phyloP scores from a whole-genome alignment of 371 early-diverging fungal species.

The Blastocladiella emersonii region DNA sequence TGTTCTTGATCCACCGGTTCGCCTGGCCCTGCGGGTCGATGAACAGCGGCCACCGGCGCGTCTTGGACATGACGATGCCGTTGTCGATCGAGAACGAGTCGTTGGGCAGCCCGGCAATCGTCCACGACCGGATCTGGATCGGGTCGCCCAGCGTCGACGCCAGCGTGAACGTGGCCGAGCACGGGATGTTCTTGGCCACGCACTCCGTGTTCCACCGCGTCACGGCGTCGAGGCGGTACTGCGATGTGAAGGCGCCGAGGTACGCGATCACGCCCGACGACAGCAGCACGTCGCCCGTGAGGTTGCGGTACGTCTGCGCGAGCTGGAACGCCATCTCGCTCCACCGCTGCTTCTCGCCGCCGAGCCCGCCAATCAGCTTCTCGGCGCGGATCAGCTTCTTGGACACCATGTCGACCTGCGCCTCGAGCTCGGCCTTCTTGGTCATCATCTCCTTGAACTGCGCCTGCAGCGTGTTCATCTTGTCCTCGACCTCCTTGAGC shows the following conservation, averaged over 20 bases:
- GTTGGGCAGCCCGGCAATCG: conserved; percentile 33
- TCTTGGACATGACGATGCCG: conserved; percentile 36
- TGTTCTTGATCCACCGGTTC: conserved; percentile 44
- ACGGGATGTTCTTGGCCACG: conserved; percentile 28
- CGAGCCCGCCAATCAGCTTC: conserved; percentile 36
- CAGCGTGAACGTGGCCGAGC: conserved; percentile 29
- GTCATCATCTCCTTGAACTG: conserved; percentile 28
- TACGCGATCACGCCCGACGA: conserved; percentile 36
- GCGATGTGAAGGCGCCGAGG: conserved; percentile 34
- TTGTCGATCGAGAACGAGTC: conserved; percentile 38
- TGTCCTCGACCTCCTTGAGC: conserved; percentile 31
- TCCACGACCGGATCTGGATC: conserved; percentile 16
- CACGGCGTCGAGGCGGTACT: conserved; percentile 26
- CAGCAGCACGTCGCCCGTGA: conserved; percentile 37
- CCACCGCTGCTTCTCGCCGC: conserved; percentile 40
- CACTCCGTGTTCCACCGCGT: conserved; percentile 31
- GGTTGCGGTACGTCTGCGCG: conserved; percentile 29
- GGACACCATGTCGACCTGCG: conserved; percentile 41
- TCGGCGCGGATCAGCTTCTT: conserved; percentile 39
- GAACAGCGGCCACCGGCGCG: conserved; percentile 39
- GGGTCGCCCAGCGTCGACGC: conserved; percentile 35
- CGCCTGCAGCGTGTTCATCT: conserved; percentile 30
- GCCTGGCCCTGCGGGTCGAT: conserved; percentile 49
- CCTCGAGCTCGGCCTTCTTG: conserved; percentile 38
- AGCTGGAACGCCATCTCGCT: conserved; percentile 30